Conservation (phyloP, 352 stramenopile genomes). For the Phytophthora megakarya region DNA sequence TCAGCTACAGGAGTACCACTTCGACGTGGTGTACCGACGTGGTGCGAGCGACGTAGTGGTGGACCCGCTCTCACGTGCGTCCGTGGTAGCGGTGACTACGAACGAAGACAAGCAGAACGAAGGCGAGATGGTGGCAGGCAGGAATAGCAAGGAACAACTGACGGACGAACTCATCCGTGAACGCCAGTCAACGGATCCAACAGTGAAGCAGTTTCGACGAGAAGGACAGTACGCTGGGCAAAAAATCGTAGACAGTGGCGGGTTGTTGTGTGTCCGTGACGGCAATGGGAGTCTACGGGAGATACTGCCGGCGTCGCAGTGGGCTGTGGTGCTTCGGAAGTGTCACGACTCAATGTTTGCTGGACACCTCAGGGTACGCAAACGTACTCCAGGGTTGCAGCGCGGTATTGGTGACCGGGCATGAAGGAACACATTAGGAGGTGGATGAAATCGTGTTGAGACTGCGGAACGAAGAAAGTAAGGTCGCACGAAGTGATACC, state of each 20-base stretch:
- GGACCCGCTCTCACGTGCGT: too few relatives aligned
- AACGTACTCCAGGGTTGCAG: slow-evolving; percentile 2
- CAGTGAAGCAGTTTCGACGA: too few relatives aligned
- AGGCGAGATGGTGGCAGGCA: too few relatives aligned
- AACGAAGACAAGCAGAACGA: too few relatives aligned
- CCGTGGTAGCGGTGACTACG: too few relatives aligned
- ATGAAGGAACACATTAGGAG: slow-evolving; percentile 6
- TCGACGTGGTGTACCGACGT: slow-evolving; percentile 28
- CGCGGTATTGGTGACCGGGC: slow-evolving; percentile 19
- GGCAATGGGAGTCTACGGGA: not conserved
- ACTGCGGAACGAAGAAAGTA: slow-evolving; percentile 24
- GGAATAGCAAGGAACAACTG: slow-evolving; percentile 7
- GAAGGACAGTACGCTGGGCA: too few relatives aligned
- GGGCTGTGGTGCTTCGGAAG: slow-evolving; percentile 4
- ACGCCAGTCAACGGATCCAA: too few relatives aligned
- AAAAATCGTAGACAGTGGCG: not conserved
- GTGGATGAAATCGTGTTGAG: too few relatives aligned
- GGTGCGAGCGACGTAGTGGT: too few relatives aligned
- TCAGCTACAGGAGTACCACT: slow-evolving; percentile 12
- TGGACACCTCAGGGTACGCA: slow-evolving; percentile 8
- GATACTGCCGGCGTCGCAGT: slow-evolving; percentile 11
- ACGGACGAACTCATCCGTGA: slow-evolving; percentile 6
- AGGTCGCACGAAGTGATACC: slow-evolving; percentile 11
- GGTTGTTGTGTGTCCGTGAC: not conserved
- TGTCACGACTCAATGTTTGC: slow-evolving; percentile 25